Evolutionary conservation across 2,329 filamentous ascomycete genomes (phyloP), one percentile per base, ranked within the genome.

Genomic region (Aspergillus fischeri): DNA sequence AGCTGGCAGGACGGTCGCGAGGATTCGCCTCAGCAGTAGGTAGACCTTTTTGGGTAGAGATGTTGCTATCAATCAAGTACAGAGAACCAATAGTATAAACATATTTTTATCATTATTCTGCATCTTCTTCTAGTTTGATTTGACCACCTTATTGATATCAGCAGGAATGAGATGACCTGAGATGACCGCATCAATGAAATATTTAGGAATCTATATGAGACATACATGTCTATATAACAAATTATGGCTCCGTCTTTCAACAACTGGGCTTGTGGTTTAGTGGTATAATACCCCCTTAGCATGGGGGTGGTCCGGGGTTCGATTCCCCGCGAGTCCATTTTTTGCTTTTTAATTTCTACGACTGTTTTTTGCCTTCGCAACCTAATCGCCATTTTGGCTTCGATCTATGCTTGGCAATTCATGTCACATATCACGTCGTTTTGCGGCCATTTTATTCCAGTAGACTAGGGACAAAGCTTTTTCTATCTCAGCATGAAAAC

Each of bases 1-100:
- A 83, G 78, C 59, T 85, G 82, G 82, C 72, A 79, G 60, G 83
- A 85, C 70, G 82, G 81, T 7, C 75, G 81, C 58, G 81, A 84
- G 61, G 80, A 83, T 51, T 21, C 60, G 32, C 57, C 56, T 4
- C 51, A 56, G 49, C 51, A 24, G 45, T 38, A 38, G 14, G 41
- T 38, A 38, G 14, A 17, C 32, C 1, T 38, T 32, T 4, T 17
- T 17, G 2, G 6, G 2, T 17, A 3, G 32, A 38, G 6, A 6
- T 17, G 5, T 7, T 38, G 17, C 6, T 38, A 7, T 38, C 5
- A 5, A 14, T 1, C 14, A 38, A 7, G 14, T 38, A 38, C 14
- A 38, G 32, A 35, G 14, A 32, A 11, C 29, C 11, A 35, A 35
- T 35, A 14, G 29, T 4, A 5, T 14, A 35, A 14, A 29, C 28